A percentile compares a stretch with the other conserved stretches of the same genome.
Evolutionary conservation across 768 basidiomycete genomes (phyloP).

Genomic region (Candolleomyces aberdarensis): DNA sequence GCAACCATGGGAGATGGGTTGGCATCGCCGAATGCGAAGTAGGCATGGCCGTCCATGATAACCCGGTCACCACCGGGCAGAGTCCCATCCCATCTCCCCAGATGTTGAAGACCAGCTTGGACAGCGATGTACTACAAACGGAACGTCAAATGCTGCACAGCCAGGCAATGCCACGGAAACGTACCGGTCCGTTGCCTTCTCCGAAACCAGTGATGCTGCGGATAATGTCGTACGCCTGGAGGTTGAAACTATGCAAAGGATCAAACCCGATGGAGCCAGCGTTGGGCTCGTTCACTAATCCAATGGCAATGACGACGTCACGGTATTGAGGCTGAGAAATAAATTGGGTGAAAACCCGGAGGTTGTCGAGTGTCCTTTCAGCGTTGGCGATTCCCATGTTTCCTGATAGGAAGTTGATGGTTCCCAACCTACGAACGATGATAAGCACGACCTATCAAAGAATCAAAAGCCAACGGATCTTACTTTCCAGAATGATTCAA

Average conservation of each 20-base stretch:
- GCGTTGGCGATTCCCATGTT: constrained; percentile 89
- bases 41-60: constrained; percentile 68
- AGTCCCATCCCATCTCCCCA: constrained; percentile 43
- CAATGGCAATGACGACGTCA: constrained; percentile 56
- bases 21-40: constrained; percentile 56
- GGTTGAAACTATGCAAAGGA: constrained; percentile 56
- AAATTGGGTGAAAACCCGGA: constrained; percentile 76
- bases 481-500: constrained; percentile 59
- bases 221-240: constrained; percentile 57
- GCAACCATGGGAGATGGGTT: constrained; percentile 30
- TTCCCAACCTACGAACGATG: constrained; percentile 28
- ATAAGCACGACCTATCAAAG: background rate
- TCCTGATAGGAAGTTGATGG: constrained; percentile 60
- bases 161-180: constrained; percentile 4
- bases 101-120: constrained; percentile 43
- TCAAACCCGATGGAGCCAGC: constrained; percentile 47
- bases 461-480: background rate
- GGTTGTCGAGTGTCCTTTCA: constrained; percentile 71
- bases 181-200: constrained; percentile 55
- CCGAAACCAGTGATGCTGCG: constrained; percentile 71
- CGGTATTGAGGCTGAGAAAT: constrained; percentile 61
- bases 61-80: constrained; percentile 57
- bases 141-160: background rate
- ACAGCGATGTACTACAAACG: constrained; percentile 47
- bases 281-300: constrained; percentile 62